Base-by-base conservation (phyloP, 2,329 filamentous ascomycete genomes). In the Fusarium incarnatum region DNA sequence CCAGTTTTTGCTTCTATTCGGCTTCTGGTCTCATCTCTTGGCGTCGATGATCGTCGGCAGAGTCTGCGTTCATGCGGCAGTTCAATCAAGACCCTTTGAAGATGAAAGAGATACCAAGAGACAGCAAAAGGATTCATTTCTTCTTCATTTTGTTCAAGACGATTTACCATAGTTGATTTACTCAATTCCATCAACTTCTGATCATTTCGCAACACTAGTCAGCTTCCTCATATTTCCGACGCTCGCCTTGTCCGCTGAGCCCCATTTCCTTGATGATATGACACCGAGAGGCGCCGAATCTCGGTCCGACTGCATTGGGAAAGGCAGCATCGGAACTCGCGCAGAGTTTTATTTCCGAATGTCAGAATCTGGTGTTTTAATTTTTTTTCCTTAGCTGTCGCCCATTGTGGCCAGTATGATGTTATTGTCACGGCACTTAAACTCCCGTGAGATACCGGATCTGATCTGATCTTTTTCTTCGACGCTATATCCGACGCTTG, bases 1-100 rank as follows among this genome's bases (percentile, higher is more conserved):
- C 68, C 68, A 64, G 30, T 68, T 16, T 70, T 71, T 71, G 50
- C 67, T 68, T 70, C 68, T 59, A 56, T 22, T 23, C 2, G 13
- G 18, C 23, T 71, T 71, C 67, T 65, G 56, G 47, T 27, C 3
- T 16, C n/a, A 56, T 71, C 57, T 70, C 67, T 70, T 70, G 67
- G 67, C 54, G 62, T 40, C 32, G 46, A 50, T 49, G 63, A 71
- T 70, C 63, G 34, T 54, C 58, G 53, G 67, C 20, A 55, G 56
- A 54, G 44, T 34, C 27, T 63, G 61, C 47, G 22, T 41, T 20
- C 10, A 10, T 41, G 42, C 61, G 46, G 42, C 47, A 44, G 25
- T 32, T 44, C 27, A 48, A 50, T 3, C n/a, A 48, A 34, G 46
- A 48, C 11, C 16, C 8, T 55, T 25, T 12, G 4, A 16, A n/a